Base-by-base conservation (phyloP, 2,329 filamentous ascomycete genomes). In the Talaromyces atroroseus region DNA sequence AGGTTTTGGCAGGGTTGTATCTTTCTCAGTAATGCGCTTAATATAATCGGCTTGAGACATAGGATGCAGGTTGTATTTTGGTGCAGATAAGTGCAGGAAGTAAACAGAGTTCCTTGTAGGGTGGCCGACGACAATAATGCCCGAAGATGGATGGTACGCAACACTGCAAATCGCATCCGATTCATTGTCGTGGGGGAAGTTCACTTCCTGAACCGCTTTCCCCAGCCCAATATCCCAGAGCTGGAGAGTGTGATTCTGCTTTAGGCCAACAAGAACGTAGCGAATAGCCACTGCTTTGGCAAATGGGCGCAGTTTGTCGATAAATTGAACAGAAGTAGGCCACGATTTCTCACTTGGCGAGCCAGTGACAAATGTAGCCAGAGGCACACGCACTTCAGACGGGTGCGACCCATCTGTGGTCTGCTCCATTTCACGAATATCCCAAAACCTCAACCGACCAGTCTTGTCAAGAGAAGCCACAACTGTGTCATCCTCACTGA, bases 101-200 rank as follows among this genome's bases (percentile, higher is more conserved):
- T 96, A 99, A 72, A 99, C 86, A 7, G 92, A 96, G 77, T 99
- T 99, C 61, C 94, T 86, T 1, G 92, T 97, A 11, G 95, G 94
- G 68, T 99, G 94, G 36, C 92, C 95, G 59, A 99, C 88, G 59
- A 95, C 85, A 68, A 99, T 89, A 76, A 97, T 95, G 57, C 92
- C 92, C 29, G 92, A 94, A 61, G 85, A 82, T 5, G 94, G 88
- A 71, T 99, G 92, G 71, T 97, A 99, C 68, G 88, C 87, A 68
- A 99, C 88, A 70, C 92, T 97, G 80, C 94, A 99, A 59, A 97
- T 92, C n/a, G 91, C 91, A 73, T 96, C 92, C 2, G 90, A 95
- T 71, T 97, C 92, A 68, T 94, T 95, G 75, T 89, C 89, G 69
- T 99, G 92, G 1, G 94, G 94, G 56, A 99, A 85, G 71, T 96